These are phyloP conservation scores for Kodamaea kakaduensis DNA, from an alignment of 805 yeast species.

Conservation along the genomic window DNA sequence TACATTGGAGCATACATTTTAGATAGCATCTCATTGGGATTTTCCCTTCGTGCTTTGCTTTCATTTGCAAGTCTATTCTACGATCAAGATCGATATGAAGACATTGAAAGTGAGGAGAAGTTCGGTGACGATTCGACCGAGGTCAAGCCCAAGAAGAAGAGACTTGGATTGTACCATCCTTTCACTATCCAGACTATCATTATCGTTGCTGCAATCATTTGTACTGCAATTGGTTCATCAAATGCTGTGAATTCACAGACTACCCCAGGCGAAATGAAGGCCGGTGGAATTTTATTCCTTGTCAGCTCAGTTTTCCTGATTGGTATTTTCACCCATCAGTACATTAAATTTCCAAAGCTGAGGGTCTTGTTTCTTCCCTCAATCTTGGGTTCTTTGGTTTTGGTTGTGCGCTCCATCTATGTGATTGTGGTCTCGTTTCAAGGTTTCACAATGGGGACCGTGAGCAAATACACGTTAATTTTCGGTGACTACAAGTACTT, in stretches of 20 bases:
- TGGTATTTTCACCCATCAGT: slow-evolving; percentile 1
- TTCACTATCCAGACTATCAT: slow-evolving; percentile 5
- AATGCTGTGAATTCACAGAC: not conserved
- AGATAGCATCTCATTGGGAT: slow-evolving; percentile 7
- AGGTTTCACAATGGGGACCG: not conserved
- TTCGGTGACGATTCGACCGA: not conserved
- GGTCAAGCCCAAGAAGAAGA: not conserved
- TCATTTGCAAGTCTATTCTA: slow-evolving; percentile 7
- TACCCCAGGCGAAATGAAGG: slow-evolving; percentile 2
- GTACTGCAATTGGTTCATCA: slow-evolving; percentile 5
- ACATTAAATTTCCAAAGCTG: slow-evolving; percentile 2
- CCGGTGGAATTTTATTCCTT: slow-evolving; percentile 7
- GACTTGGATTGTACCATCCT: slow-evolving; percentile 5
- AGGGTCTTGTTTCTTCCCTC: slow-evolving; percentile 1
- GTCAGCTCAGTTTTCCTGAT: not conserved
- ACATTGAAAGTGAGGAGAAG: not conserved
- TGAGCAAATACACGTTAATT: slow-evolving; percentile 4
- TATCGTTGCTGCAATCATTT: slow-evolving; percentile 4
- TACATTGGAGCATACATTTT: slow-evolving; percentile 5
- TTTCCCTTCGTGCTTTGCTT: slow-evolving; percentile 2
- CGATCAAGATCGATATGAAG: not conserved
- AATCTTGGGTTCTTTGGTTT: not conserved
- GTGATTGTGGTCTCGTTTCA: slow-evolving; percentile 5
- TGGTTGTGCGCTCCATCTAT: slow-evolving; percentile 6
- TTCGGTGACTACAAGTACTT: slow-evolving; percentile 9